Evolutionary conservation across 257 asterid species (phyloP).

Genomic region (Nicotiana tomentosiformis): DNA sequence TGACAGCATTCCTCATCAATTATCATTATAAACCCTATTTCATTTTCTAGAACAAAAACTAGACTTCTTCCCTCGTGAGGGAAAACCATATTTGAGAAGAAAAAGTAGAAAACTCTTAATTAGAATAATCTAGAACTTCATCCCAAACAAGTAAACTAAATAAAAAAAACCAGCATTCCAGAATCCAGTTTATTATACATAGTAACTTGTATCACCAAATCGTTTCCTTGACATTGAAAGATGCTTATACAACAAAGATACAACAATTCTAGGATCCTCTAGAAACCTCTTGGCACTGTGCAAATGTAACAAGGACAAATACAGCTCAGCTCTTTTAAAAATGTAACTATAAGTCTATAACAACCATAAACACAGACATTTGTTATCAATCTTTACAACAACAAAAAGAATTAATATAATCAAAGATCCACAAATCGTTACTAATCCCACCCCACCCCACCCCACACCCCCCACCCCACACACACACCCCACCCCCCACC

Average conservation of each 20-base stretch:
- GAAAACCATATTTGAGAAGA: neutral
- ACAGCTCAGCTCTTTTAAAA: neutral
- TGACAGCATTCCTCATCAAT: neutral
- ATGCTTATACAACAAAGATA: neutral
- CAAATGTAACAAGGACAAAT: neutral
- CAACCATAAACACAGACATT: neutral
- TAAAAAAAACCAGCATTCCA: neutral
- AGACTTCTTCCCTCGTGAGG: neutral
- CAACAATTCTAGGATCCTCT: neutral
- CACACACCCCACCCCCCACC: too few species aligned
- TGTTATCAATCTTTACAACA: neutral
- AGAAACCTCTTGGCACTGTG: neutral
- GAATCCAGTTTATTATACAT: neutral
- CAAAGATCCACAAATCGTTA: neutral
- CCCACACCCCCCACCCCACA: too few species aligned
- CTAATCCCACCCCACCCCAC: neutral
- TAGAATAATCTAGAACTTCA: neutral
- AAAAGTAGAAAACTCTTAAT: neutral
- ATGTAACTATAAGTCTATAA: neutral
- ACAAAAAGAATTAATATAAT: neutral
- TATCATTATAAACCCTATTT: neutral
- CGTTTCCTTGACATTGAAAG: neutral
- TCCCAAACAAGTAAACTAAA: slow-evolving; percentile 1
- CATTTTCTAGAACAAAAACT: neutral
- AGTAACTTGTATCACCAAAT: neutral